Evolutionary conservation across 1,284 basidiomycete species (phyloP).

Genomic region (Somion occarium): DNA sequence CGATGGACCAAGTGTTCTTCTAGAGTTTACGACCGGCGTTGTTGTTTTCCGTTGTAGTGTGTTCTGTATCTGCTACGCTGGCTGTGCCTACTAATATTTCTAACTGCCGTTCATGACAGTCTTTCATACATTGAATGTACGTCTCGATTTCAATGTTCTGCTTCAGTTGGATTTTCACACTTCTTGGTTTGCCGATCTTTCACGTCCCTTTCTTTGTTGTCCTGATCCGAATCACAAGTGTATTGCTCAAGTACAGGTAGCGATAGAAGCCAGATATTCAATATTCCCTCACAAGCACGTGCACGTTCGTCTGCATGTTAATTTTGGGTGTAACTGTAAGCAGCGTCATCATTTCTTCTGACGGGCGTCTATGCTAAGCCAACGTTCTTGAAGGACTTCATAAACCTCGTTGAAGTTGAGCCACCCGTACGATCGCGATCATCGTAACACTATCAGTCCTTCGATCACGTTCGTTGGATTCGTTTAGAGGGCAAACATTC

Average conservation of each 20-base stretch:
- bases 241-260: not conserved
- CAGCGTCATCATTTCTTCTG: not conserved
- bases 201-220: not conserved
- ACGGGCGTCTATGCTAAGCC: not conserved
- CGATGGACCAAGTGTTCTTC: no score
- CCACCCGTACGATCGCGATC: not conserved
- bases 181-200: not conserved
- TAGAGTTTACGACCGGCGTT: no score
- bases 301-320: no score
- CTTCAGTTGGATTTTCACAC: not conserved
- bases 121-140: not conserved
- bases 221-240: not conserved
- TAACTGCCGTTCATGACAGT: not conserved
- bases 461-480: not conserved
- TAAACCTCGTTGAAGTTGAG: not conserved
- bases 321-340: no score
- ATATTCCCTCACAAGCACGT: not conserved
- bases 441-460: not conserved
- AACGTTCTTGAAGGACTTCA: not conserved
- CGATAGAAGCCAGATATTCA: not conserved
- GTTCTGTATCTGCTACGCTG: no score
- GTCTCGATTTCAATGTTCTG: not conserved
- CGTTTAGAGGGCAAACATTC: not conserved
- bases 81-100: not conserved
- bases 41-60: no score